phyloP scores from a whole-genome alignment of 139 green algal species.

The Bryopsis sp. region DNA sequence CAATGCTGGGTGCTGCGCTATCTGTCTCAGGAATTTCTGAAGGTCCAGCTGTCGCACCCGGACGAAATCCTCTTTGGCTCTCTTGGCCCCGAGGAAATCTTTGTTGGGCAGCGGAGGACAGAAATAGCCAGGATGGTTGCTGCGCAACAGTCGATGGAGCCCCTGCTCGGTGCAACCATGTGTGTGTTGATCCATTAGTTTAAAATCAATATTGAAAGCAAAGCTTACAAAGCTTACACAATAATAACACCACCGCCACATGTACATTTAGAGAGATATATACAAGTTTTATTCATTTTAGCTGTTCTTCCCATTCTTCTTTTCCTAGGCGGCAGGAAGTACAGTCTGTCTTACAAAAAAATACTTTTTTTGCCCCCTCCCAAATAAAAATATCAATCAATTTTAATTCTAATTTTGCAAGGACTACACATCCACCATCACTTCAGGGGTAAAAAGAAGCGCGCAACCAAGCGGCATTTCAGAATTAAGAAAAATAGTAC shows the following conservation, averaged over 20 bases:
- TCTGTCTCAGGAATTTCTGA: constrained; percentile 37
- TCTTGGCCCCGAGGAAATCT: constrained; percentile 59
- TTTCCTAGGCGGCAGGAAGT: too few relatives aligned
- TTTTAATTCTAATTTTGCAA: too few relatives aligned
- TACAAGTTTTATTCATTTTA: background rate
- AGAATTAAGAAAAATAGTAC: too few relatives aligned
- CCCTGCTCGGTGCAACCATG: too few relatives aligned
- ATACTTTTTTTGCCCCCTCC: background rate
- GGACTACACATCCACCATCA: too few relatives aligned
- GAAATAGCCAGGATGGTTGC: constrained; percentile 75
- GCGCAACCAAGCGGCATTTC: too few relatives aligned
- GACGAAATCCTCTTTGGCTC: constrained; percentile 39
- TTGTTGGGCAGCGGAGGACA: constrained; percentile 86
- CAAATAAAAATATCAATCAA: background rate
- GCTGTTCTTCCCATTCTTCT: too few relatives aligned
- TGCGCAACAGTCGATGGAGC: constrained; percentile 57
- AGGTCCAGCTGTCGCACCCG: constrained; percentile 41
- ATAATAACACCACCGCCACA: background rate
- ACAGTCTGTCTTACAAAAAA: background rate
- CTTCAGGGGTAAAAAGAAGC: too few relatives aligned
- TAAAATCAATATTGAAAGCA: too few relatives aligned
- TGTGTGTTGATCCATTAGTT: too few relatives aligned
- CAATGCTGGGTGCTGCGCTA: constrained; percentile 37
- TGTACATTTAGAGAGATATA: background rate
- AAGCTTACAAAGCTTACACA: background rate